Evolutionary conservation across 345 rosid species (phyloP).

Genomic region (Microcos paniculata): DNA sequence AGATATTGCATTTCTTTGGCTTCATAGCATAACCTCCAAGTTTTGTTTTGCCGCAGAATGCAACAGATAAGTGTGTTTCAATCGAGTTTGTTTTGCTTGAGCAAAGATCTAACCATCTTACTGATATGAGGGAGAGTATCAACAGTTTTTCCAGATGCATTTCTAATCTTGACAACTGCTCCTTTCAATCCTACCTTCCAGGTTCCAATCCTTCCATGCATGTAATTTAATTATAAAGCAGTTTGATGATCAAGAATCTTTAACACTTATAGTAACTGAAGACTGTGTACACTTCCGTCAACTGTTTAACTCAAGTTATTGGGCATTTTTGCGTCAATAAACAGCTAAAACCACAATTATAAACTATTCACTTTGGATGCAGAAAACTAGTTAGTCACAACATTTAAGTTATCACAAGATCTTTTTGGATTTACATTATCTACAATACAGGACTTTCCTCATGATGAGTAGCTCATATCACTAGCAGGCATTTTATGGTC

Average conservation of each 20-base stretch:
- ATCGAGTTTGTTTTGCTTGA: conserved; percentile 75
- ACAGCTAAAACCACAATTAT: background rate
- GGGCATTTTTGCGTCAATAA: background rate
- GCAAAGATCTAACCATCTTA: conserved; percentile 48
- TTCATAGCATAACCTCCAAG: background rate
- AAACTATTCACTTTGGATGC: background rate
- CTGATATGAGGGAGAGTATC: conserved; percentile 44
- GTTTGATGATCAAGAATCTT: conserved; percentile 1
- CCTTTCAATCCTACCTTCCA: conserved; percentile 56
- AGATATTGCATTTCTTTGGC: background rate
- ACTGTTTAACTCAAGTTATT: background rate
- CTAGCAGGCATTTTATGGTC: background rate
- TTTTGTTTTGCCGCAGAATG: conserved; percentile 48
- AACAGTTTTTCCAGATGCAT: conserved; percentile 49
- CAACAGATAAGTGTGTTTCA: conserved; percentile 73
- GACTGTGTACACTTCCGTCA: background rate
- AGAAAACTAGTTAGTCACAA: background rate
- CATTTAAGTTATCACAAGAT: background rate
- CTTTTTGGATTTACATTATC: background rate
- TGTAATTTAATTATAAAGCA: background rate
- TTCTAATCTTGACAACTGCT: conserved; percentile 91
- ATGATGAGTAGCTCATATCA: background rate
- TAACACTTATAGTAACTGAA: background rate
- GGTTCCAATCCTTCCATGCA: conserved; percentile 33
- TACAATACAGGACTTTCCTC: background rate